Base-by-base conservation (phyloP, 805 yeast species). In the Ogataea neopini region DNA sequence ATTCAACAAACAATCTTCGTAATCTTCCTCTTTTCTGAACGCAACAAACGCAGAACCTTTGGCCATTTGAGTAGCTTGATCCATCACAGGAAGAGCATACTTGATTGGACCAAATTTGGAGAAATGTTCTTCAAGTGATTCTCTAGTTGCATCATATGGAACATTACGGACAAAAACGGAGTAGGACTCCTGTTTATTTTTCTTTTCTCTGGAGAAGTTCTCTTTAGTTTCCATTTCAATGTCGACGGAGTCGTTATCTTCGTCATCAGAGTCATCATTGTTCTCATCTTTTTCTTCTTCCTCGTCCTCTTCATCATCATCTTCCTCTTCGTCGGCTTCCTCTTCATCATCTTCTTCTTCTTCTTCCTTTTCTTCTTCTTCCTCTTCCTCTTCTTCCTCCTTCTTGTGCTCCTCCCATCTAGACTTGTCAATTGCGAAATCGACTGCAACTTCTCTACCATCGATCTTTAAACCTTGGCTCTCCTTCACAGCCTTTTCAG, bases 21-120 rank as follows among this genome's bases (percentile, higher is more conserved):
- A 87, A 3, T 86, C 79, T 4, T 76, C 81, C 45, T 79, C 80
- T 18, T 76, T 71, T 43, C 65, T 67, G 63, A 94, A 94, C 0
- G 96, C 96, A 36, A 94, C 96, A 64, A 94, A 94, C 0, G 97
- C 99, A 0, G 97, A 86, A 52, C 99, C 99, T 64, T 77, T 87
- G 10, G 98, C 92, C 50, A 88, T 71, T 5, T 95, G 96, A 2
- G 96, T 83, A 46, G 75, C 85, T 61, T 75, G 86, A 61, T 94
- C 99, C 52, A 85, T 74, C 11, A 94, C 99, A 0, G 98, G 97
- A 38, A 94, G 75, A 1, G 99, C 99, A 64, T 90, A 94, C 58
- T 86, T 84, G 18, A 94, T 89, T 6, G 86, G 78, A 10, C 99
- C 99, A 64, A 94, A 90, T 56, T 81, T 77, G 48, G 70, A 67